Evolutionary conservation across 1,284 basidiomycete genomes (phyloP).

Genomic region (Fomitopsis schrenkii): DNA sequence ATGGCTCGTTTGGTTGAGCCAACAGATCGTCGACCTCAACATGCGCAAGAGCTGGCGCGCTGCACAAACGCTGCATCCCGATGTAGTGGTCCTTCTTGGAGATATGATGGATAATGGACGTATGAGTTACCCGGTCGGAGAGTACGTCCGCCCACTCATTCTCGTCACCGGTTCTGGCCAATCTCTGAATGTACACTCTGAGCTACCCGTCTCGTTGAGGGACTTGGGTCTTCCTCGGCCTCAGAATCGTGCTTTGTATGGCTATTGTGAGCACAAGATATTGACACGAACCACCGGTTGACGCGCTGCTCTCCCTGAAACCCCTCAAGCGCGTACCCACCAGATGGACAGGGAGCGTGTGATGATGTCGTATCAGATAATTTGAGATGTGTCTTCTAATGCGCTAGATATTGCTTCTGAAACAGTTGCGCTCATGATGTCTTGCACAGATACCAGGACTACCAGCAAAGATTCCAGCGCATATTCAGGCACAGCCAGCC

Average conservation of each 20-base stretch:
- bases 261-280: no score
- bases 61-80: constrained; percentile 56
- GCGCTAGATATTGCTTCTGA: no score
- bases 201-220: no score
- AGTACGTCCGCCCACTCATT: constrained; percentile 47
- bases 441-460: constrained; percentile 63
- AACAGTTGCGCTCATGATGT: neutral
- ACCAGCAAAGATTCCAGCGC: constrained; percentile 60
- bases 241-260: no score
- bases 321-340: no score
- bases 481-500: constrained; percentile 52
- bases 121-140: constrained; percentile 53
- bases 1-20: constrained; percentile 48
- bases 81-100: constrained; percentile 79
- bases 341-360: no score
- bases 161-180: neutral
- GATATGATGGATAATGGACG: constrained; percentile 87
- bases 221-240: no score
- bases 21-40: constrained; percentile 66
- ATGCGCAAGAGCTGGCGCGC: constrained; percentile 81
- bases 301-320: no score
- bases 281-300: no score
- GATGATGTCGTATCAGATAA: no score
- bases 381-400: no score
- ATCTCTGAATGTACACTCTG: neutral